Conservation (phyloP, 1,139 yeast species). For the Torulaspora globosa region DNA sequence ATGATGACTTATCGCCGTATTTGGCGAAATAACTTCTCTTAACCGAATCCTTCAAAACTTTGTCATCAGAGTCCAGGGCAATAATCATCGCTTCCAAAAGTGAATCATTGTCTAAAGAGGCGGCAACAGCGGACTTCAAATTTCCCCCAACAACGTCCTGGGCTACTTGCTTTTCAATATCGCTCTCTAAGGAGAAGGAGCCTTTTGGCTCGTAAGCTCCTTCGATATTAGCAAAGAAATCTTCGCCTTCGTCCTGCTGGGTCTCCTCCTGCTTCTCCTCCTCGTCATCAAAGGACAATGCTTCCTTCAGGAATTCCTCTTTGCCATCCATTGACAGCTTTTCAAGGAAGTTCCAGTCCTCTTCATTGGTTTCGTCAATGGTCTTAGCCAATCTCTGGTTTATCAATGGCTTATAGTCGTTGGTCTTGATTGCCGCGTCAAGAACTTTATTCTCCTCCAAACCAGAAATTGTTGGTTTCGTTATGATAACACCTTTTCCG, state of each 20-base stretch:
- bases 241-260: slow-evolving; percentile 33
- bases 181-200: slow-evolving; percentile 39
- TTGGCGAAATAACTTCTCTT: slow-evolving; percentile 65
- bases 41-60: slow-evolving; percentile 57
- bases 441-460: slow-evolving; percentile 45
- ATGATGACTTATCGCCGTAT: slow-evolving; percentile 47
- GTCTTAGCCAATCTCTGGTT: slow-evolving; percentile 47
- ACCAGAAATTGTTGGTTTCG: slow-evolving; percentile 45
- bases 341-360: slow-evolving; percentile 75
- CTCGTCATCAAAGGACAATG: slow-evolving; percentile 38
- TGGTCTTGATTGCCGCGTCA: slow-evolving; percentile 54
- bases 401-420: slow-evolving; percentile 54
- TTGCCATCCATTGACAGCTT: slow-evolving; percentile 53
- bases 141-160: slow-evolving; percentile 61
- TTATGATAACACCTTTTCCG: slow-evolving; percentile 46
- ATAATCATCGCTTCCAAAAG: slow-evolving; percentile 77
- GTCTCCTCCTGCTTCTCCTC: slow-evolving; percentile 24
- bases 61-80: slow-evolving; percentile 66
- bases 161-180: slow-evolving; percentile 47
- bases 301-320: slow-evolving; percentile 38
- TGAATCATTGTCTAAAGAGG: slow-evolving; percentile 60
- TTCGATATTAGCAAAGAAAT: slow-evolving; percentile 38
- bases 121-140: slow-evolving; percentile 61
- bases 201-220: slow-evolving; percentile 42
- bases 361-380: slow-evolving; percentile 46